These are phyloP conservation scores for Penicillium steckii DNA, from an alignment of 495 filamentous ascomycete genomes.

Conservation along the genomic window DNA sequence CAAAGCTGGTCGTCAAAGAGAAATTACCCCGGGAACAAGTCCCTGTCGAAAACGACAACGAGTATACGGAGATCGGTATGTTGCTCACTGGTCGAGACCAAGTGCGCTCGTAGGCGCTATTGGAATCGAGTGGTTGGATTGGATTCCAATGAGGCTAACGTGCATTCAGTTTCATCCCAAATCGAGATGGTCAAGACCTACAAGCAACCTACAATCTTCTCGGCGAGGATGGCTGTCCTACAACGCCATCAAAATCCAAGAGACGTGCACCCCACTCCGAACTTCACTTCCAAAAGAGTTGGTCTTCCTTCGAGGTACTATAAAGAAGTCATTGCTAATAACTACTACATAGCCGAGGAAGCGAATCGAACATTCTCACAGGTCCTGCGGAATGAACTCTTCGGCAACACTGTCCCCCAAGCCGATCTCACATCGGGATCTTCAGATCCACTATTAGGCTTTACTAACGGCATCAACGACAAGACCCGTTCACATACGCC, in stretches of 20 bases:
- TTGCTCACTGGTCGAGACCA: constrained; percentile 14
- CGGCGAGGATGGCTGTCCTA: constrained; percentile 87
- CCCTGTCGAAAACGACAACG: constrained; percentile 85
- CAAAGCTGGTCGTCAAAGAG: constrained; percentile 57
- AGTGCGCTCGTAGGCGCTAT: not conserved
- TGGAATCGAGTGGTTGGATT: not conserved
- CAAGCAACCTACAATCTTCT: constrained; percentile 88
- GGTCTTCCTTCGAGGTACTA: constrained; percentile 24
- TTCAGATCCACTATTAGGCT: constrained; percentile 60
- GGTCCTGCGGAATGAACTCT: constrained; percentile 86
- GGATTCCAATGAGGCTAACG: constrained; percentile 1
- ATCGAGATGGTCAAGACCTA: constrained; percentile 88
- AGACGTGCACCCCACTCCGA: constrained; percentile 86
- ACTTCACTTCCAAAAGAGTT: constrained; percentile 91
- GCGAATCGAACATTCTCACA: constrained; percentile 89
- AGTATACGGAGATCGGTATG: constrained; percentile 78
- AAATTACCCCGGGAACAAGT: constrained; percentile 71
- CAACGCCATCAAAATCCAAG: constrained; percentile 81
- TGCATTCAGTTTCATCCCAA: constrained; percentile 80
- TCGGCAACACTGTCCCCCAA: constrained; percentile 86
- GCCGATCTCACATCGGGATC: constrained; percentile 64
- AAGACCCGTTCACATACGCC: constrained; percentile 78
- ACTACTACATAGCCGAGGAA: constrained; percentile 70
- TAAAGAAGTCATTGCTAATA: constrained; percentile 35
- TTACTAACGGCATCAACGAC: constrained; percentile 59